Conservation (phyloP, 2,329 filamentous ascomycete genomes). For the Paramyrothecium roridum region DNA sequence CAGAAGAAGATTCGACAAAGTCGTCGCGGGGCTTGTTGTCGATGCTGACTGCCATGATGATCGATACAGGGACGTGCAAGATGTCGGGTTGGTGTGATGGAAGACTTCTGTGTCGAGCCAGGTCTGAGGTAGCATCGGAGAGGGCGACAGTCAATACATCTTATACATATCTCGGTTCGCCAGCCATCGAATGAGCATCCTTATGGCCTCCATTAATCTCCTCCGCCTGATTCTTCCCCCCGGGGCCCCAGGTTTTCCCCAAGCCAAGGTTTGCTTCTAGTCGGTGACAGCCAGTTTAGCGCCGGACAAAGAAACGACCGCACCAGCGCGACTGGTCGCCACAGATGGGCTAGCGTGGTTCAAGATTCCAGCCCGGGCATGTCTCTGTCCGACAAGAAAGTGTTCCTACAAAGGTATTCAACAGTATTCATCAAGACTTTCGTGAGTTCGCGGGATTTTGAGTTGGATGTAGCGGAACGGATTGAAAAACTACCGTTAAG, state of each 20-base stretch:
- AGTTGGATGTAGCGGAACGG: not conserved
- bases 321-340: not conserved
- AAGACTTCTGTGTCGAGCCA: not conserved
- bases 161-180: not conserved
- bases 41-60: slow-evolving; percentile 14
- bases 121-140: not conserved
- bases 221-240: not conserved
- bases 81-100: not conserved
- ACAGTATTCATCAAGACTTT: no score
- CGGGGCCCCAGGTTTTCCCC: slow-evolving; percentile 13
- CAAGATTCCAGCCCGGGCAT: no score
- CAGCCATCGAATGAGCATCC: not conserved
- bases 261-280: slow-evolving; percentile 2
- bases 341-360: no score
- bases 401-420: no score
- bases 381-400: no score
- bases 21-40: slow-evolving; percentile 19
- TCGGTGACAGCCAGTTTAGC: slow-evolving; percentile 5
- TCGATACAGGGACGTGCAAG: not conserved
- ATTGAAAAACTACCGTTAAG: not conserved
- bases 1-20: slow-evolving; percentile 16
- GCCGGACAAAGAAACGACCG: slow-evolving; percentile 11
- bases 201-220: not conserved
- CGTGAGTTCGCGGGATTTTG: not conserved
- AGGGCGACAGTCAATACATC: not conserved